Conservation (phyloP, 306 rosid species). For the Cucumis cinereus region DNA sequence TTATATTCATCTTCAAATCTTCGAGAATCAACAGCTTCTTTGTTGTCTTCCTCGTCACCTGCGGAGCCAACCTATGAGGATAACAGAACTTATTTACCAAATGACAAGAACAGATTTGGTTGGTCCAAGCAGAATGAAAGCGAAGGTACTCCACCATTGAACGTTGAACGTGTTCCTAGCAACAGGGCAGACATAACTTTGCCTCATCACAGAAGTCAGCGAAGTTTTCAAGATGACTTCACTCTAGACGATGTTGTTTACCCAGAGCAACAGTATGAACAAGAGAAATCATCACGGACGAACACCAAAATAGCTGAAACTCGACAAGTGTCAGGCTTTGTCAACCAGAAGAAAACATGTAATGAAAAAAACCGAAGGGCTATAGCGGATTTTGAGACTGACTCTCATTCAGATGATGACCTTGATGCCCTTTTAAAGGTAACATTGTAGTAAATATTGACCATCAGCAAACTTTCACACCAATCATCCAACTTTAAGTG, state of each 20-base stretch:
- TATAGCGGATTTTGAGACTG: conserved; percentile 21
- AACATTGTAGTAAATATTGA: neutral
- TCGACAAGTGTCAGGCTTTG: conserved; percentile 23
- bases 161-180: conserved; percentile 42
- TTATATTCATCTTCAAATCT: conserved; percentile 52
- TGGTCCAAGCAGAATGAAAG: conserved; percentile 64
- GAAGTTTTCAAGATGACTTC: conserved; percentile 34
- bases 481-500: conserved; percentile 12
- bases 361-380: conserved; percentile 12
- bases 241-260: conserved; percentile 36
- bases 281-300: conserved; percentile 28
- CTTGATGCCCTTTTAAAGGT: conserved; percentile 68
- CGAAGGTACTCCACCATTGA: conserved; percentile 51
- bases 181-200: conserved; percentile 46
- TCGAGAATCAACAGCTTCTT: conserved; percentile 64
- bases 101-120: conserved; percentile 50
- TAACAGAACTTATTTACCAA: conserved; percentile 28
- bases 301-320: conserved; percentile 28
- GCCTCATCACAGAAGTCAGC: conserved; percentile 32
- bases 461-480: neutral
- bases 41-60: conserved; percentile 44
- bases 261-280: conserved; percentile 33
- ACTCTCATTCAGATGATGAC: conserved; percentile 45
- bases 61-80: conserved; percentile 54
- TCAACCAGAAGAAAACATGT: conserved; percentile 31